Conservation (phyloP, 305 asterid genomes). For the Fraxinus greggii region DNA sequence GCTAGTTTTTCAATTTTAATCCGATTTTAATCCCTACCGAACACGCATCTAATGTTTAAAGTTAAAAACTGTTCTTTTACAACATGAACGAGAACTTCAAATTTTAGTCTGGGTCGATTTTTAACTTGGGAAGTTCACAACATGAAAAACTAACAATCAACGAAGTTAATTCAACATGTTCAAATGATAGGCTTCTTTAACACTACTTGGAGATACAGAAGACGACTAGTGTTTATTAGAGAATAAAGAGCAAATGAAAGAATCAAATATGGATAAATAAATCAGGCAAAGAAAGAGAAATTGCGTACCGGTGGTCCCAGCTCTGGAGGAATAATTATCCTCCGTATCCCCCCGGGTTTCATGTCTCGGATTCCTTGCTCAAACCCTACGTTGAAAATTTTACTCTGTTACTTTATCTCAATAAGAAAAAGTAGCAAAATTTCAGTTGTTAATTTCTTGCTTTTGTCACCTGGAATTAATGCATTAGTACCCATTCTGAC, state of each 20-base stretch:
- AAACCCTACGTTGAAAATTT: constrained; percentile 51
- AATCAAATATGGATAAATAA: background rate
- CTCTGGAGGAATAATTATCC: constrained; percentile 93
- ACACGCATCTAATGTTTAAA: background rate
- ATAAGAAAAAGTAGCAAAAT: constrained; percentile 11
- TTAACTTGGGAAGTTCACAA: background rate
- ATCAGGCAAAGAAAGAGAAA: background rate
- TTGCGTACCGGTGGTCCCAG: constrained; percentile 93
- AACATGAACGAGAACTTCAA: background rate
- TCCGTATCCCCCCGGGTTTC: constrained; percentile 92
- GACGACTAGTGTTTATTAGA: background rate
- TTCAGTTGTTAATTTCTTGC: background rate
- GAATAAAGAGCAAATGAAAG: background rate
- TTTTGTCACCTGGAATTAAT: constrained; percentile 77
- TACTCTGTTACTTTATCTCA: constrained; percentile 18
- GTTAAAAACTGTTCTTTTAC: background rate
- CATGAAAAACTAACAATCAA: background rate
- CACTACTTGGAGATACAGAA: background rate
- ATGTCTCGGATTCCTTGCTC: constrained; percentile 95
- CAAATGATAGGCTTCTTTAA: background rate
- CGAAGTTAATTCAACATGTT: background rate
- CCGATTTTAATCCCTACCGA: no score
- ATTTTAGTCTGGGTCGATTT: background rate
- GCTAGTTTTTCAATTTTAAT: no score
- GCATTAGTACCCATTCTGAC: constrained; percentile 86